A percentile compares a stretch with the other conserved stretches of the same genome.
Conservation (phyloP, 192 early-diverging fungal genomes). For the Backusella parvicylindrica region DNA sequence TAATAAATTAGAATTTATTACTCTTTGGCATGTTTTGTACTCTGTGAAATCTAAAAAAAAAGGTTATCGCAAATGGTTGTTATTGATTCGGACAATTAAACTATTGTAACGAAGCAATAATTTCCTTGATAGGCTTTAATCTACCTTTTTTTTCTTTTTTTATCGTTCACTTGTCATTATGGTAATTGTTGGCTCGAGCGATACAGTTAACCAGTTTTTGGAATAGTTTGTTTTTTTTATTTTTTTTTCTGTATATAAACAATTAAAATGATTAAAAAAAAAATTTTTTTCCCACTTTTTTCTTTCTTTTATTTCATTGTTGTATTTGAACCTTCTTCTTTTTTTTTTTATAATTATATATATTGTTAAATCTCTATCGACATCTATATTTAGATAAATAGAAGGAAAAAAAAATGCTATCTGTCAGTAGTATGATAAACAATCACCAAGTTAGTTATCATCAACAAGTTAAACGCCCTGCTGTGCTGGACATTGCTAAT, state of each 20-base stretch:
- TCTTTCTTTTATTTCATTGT: background rate
- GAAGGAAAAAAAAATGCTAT: background rate
- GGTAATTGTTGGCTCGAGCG: constrained; percentile 4
- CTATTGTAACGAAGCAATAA: background rate
- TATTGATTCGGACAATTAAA: constrained; percentile 10
- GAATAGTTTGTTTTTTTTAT: background rate
- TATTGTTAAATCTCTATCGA: background rate
- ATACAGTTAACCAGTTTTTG: background rate
- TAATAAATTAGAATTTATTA: background rate
- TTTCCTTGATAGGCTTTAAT: background rate
- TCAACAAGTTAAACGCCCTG: background rate
- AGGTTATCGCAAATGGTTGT: background rate
- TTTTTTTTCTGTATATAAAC: background rate
- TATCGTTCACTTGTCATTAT: background rate
- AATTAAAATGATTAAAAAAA: background rate
- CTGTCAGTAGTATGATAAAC: background rate
- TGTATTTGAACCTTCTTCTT: background rate
- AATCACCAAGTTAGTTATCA: background rate
- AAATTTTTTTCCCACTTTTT: background rate
- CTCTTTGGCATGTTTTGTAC: background rate
- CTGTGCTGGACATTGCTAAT: background rate
- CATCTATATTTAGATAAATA: background rate
- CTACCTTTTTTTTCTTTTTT: background rate
- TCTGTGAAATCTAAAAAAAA: background rate
- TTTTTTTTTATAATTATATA: background rate